phyloP scores from a whole-genome alignment of 192 early-diverging fungal genomes.

The Rhizoclosmatium globosum region DNA sequence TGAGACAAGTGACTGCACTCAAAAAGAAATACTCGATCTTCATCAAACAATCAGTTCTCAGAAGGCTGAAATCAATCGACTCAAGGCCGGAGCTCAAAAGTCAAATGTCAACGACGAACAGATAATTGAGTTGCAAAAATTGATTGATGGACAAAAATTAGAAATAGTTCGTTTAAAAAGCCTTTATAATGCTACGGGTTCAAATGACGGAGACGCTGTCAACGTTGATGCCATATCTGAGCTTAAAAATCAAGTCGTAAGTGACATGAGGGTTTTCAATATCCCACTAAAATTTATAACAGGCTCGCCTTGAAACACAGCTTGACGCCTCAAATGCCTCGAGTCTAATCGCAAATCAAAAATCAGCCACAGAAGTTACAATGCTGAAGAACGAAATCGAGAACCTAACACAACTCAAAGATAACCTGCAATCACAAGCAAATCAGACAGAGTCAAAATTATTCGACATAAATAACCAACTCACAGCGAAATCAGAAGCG shows the following conservation, averaged over 20 bases:
- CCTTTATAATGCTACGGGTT: too few relatives aligned
- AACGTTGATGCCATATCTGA: too few relatives aligned
- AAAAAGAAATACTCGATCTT: background rate
- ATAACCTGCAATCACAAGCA: background rate
- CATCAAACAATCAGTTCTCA: background rate
- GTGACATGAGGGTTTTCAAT: too few relatives aligned
- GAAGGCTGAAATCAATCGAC: background rate
- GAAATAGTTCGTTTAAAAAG: too few relatives aligned
- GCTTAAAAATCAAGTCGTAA: too few relatives aligned
- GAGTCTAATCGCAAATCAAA: background rate
- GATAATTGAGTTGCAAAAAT: background rate
- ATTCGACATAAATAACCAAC: background rate
- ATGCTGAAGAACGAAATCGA: background rate
- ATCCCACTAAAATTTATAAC: too few relatives aligned
- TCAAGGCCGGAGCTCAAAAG: background rate
- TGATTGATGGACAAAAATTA: constrained; percentile 1
- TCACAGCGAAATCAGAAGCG: background rate
- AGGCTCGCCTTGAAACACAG: too few relatives aligned
- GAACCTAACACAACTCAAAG: background rate
- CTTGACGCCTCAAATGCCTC: too few relatives aligned
- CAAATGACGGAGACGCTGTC: too few relatives aligned
- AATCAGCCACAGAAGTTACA: background rate
- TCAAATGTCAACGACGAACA: too few relatives aligned
- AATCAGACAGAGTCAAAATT: constrained; percentile 11
- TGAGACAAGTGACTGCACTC: background rate